These are phyloP conservation scores for Bipolaris sorokiniana DNA, from an alignment of 2,329 filamentous ascomycete genomes.

Conservation along the genomic window DNA sequence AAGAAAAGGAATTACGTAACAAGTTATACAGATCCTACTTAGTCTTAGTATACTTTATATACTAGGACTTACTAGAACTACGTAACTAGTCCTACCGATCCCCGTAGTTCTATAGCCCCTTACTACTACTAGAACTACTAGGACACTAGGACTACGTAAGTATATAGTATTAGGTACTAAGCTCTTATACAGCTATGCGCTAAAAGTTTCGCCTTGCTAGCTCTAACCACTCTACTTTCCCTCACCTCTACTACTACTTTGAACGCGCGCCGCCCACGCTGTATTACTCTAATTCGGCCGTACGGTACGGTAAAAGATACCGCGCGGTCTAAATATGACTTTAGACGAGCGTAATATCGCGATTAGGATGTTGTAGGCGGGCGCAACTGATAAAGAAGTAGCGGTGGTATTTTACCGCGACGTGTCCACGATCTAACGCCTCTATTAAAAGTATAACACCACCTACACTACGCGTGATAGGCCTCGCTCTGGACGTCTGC, in stretches of 20 bases:
- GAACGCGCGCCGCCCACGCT: not conserved
- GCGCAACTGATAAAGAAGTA: not conserved
- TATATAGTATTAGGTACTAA: too few relatives aligned
- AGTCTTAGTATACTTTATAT: too few relatives aligned
- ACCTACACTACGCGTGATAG: not conserved
- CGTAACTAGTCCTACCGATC: too few relatives aligned
- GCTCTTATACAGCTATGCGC: not conserved
- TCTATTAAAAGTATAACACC: not conserved
- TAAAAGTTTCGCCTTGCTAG: not conserved
- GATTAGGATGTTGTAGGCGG: not conserved
- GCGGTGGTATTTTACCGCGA: not conserved
- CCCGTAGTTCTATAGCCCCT: too few relatives aligned
- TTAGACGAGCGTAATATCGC: not conserved
- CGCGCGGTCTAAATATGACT: not conserved
- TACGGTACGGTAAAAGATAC: not conserved
- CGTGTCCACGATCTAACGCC: not conserved
- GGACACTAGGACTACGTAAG: too few relatives aligned
- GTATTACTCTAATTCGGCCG: not conserved
- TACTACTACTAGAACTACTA: too few relatives aligned
- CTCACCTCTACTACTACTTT: not conserved
- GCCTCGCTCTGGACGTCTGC: not conserved
- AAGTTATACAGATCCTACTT: too few relatives aligned
- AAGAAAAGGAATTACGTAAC: too few relatives aligned
- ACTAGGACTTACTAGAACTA: too few relatives aligned
- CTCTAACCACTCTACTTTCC: not conserved